Conservation (phyloP, 352 stramenopile species). For the Pythium apleroticum region DNA sequence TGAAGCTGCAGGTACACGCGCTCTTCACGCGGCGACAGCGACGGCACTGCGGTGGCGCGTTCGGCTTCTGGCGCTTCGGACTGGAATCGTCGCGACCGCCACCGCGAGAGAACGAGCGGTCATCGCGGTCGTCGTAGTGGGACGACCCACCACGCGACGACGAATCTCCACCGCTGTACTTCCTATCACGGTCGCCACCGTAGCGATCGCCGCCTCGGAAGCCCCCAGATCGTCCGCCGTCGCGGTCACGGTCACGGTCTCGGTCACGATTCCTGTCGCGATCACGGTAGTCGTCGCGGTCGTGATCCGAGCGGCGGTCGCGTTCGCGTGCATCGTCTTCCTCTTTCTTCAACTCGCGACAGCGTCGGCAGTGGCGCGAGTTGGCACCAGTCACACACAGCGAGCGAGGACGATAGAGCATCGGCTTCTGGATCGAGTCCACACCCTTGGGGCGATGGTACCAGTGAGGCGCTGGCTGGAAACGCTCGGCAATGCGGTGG, state of each 20-base stretch:
- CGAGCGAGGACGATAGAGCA: slow-evolving; percentile 47
- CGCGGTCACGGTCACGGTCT: slow-evolving; percentile 27
- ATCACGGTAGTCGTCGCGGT: slow-evolving; percentile 24
- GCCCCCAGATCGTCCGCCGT: slow-evolving; percentile 15
- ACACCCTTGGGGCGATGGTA: slow-evolving; percentile 62
- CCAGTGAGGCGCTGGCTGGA: slow-evolving; percentile 62
- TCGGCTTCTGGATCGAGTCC: slow-evolving; percentile 59
- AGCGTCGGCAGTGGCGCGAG: slow-evolving; percentile 64
- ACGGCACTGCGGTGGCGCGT: slow-evolving; percentile 31
- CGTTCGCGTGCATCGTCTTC: slow-evolving; percentile 37
- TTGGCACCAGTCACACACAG: slow-evolving; percentile 61
- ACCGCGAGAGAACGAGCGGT: slow-evolving; percentile 4
- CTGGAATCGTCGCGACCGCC: slow-evolving; percentile 23
- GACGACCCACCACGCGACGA: slow-evolving; percentile 20
- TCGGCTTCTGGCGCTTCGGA: slow-evolving; percentile 32
- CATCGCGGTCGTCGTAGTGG: slow-evolving; percentile 9
- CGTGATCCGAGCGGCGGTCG: slow-evolving; percentile 32
- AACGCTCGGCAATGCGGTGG: slow-evolving; percentile 90
- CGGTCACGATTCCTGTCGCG: slow-evolving; percentile 9
- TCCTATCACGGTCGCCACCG: slow-evolving; percentile 30
- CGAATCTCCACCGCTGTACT: slow-evolving; percentile 27
- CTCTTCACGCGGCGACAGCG: slow-evolving; percentile 35
- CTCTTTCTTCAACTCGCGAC: slow-evolving; percentile 63
- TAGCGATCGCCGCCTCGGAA: slow-evolving; percentile 22
- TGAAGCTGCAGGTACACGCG: slow-evolving; percentile 36